These are phyloP conservation scores for Solanum hybrid DNA, from an alignment of 305 asterid species.

Conservation along the genomic window DNA sequence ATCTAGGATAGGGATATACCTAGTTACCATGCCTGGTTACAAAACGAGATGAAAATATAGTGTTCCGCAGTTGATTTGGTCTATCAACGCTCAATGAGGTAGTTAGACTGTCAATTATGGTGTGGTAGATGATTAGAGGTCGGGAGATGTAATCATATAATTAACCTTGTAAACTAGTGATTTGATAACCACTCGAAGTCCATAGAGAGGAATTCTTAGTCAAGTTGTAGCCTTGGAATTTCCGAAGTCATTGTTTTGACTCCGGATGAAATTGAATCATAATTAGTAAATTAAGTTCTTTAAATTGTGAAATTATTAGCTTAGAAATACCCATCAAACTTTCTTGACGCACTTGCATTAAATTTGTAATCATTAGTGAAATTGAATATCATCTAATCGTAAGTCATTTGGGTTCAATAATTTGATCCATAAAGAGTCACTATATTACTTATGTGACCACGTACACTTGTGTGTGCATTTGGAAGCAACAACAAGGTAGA, in stretches of 20 bases:
- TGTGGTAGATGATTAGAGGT: background rate
- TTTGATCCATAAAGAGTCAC: background rate
- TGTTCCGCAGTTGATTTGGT: background rate
- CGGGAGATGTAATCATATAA: background rate
- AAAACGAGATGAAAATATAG: background rate
- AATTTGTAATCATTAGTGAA: background rate
- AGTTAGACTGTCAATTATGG: background rate
- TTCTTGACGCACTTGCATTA: no score
- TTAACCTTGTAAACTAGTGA: no score
- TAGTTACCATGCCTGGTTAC: background rate
- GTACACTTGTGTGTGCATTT: background rate
- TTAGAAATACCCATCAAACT: background rate
- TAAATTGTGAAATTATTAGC: no score
- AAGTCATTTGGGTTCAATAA: background rate
- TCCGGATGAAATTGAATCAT: background rate
- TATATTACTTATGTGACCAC: background rate
- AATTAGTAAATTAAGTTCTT: background rate
- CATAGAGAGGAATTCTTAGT: background rate
- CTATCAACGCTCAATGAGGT: background rate
- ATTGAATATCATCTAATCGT: no score
- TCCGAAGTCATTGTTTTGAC: background rate
- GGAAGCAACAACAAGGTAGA: background rate
- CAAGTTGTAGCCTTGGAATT: background rate
- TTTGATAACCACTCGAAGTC: background rate
- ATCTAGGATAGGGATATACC: background rate